These are phyloP conservation scores for Phytophthora pinifolia DNA, from an alignment of 352 stramenopile genomes.

Conservation along the genomic window DNA sequence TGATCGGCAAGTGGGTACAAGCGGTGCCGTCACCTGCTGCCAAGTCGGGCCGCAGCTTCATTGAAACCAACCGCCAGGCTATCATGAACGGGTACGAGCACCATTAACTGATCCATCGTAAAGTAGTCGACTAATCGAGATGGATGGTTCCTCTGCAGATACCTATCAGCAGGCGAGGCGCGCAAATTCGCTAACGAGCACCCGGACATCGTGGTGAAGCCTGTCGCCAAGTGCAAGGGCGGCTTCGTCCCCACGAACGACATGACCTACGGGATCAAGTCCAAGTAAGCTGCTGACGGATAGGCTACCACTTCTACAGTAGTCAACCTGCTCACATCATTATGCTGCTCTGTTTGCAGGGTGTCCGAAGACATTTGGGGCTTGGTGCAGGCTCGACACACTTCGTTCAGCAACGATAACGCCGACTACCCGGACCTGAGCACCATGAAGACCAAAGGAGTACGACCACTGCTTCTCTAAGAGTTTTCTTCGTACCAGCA, in stretches of 20 bases:
- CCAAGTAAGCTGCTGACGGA: constrained; percentile 40
- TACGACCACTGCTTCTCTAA: constrained; percentile 25
- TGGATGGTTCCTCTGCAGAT: constrained; percentile 23
- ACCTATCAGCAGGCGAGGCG: constrained; percentile 53
- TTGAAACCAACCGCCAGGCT: constrained; percentile 77
- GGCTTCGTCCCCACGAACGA: constrained; percentile 59
- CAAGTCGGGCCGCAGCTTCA: constrained; percentile 69
- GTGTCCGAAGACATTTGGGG: constrained; percentile 72
- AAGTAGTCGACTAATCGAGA: background rate
- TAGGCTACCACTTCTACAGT: background rate
- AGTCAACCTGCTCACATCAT: background rate
- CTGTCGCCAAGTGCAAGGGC: constrained; percentile 52
- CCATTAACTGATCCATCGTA: background rate
- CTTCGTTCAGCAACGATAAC: constrained; percentile 66
- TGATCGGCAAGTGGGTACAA: constrained; percentile 75
- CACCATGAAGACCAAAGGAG: constrained; percentile 80
- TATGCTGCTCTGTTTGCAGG: constrained; percentile 24
- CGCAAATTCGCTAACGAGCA: constrained; percentile 70
- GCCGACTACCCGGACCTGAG: constrained; percentile 76
- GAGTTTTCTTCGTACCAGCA: background rate
- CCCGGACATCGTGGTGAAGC: constrained; percentile 72
- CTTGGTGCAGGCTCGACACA: constrained; percentile 69
- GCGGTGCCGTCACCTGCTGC: constrained; percentile 62
- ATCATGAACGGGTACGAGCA: constrained; percentile 47
- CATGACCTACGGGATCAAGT: constrained; percentile 74